Evolutionary conservation across 805 yeast species (phyloP).

Genomic region (Saturnispora silvae): DNA sequence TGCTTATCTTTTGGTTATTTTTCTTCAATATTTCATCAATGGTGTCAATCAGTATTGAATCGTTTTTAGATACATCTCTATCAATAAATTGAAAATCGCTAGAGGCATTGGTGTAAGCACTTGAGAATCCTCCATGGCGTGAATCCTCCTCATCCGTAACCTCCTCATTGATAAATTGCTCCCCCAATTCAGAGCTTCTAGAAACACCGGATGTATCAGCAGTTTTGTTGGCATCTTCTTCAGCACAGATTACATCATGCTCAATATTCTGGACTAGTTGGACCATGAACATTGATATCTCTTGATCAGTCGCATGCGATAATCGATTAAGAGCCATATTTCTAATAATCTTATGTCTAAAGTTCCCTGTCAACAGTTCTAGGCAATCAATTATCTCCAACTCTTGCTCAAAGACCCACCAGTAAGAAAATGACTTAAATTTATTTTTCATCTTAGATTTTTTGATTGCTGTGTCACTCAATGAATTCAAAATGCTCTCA

Average conservation of each 20-base stretch:
- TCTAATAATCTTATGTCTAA: constrained; percentile 62
- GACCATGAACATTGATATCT: constrained; percentile 67
- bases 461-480: constrained; percentile 10
- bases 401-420: constrained; percentile 24
- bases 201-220: constrained; percentile 1
- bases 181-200: constrained; percentile 6
- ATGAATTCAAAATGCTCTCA: constrained; percentile 30
- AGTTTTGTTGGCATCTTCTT: constrained; percentile 12
- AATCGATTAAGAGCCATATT: constrained; percentile 83
- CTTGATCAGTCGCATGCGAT: constrained; percentile 67
- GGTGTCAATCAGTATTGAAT: constrained; percentile 13
- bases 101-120: constrained; percentile 18
- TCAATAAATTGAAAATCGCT: constrained; percentile 27
- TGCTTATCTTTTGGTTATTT: constrained; percentile 8
- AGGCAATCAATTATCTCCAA: constrained; percentile 33
- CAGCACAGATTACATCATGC: constrained; percentile 42
- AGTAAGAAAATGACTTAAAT: constrained; percentile 2
- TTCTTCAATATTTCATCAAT: constrained; percentile 15
- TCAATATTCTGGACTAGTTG: constrained; percentile 89
- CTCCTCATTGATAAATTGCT: constrained; percentile 7
- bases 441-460: constrained; percentile 2
- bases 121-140: constrained; percentile 7
- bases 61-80: constrained; percentile 15
- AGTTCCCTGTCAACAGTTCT: constrained; percentile 73
- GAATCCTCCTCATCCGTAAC: constrained; percentile 12